Evolutionary conservation across 257 asterid species (phyloP), one percentile per base, ranked within the genome.

Genomic region (Datura wrightii): DNA sequence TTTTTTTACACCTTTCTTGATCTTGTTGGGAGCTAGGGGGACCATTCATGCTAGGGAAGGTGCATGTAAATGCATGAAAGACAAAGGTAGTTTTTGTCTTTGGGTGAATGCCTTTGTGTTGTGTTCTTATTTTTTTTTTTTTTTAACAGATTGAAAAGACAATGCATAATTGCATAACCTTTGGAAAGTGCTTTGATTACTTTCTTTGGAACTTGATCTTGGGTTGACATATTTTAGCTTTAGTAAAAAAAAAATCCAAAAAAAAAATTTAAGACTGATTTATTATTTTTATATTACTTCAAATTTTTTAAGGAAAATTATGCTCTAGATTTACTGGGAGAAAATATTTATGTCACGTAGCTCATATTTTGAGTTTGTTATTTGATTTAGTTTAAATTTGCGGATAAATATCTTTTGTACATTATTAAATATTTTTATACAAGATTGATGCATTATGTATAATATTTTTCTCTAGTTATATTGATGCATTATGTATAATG

Each of bases 61-160:
- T 84, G 90, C 92, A 89, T 87, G 89, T 79, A 90, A 89, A 67
- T 93, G 90, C 90, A 91, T 91, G 94, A 90, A 91, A 90, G 92
- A 92, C 94, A 95, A 92, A 91, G 90, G 92, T 79, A 46, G 89
- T 85, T 90, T 88, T 89, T 88, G 91, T 88, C 90, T 87, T 62
- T 87, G 69, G 94, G 88, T 88, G 86, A 88, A 84, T 85, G 44
- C 84, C 85, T 87, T 80, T 39, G 52, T 69, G 34, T 8, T 69
- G 52, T 69, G 31, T 24, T 24, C 31, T 85, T 83, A 52, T 5
- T 46, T 72, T 39, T 88, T 83, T 85, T 83, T 14, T 10, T 46
- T 72, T 72, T 72, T 86, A 89, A 86, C 86, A 80, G 91, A 52
- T 82, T 76, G 63, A 76, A 52, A 52, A 50, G 82, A 76, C 82